phyloP scores from a whole-genome alignment of 352 stramenopile species.

The Globisporangium emineosum region DNA sequence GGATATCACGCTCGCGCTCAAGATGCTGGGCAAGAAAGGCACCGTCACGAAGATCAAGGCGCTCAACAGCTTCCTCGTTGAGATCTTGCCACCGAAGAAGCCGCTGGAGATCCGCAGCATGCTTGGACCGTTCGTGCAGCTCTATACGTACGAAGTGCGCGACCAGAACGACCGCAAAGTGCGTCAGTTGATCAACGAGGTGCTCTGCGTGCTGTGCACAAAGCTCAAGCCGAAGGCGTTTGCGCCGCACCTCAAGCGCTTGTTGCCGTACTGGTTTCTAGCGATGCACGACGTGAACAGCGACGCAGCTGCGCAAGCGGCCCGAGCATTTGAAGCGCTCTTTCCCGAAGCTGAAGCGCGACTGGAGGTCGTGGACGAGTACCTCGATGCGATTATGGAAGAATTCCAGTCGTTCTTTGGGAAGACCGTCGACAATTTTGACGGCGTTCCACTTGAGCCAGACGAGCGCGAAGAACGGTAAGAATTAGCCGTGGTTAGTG shows the following conservation, averaged over 20 bases:
- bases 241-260: slow-evolving; percentile 55
- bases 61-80: slow-evolving; percentile 50
- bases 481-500: background rate
- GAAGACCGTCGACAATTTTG: slow-evolving; percentile 58
- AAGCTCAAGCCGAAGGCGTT: slow-evolving; percentile 78
- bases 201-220: slow-evolving; percentile 46
- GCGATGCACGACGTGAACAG: slow-evolving; percentile 75
- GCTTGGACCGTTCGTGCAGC: slow-evolving; percentile 72
- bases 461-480: slow-evolving; percentile 77
- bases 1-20: slow-evolving; percentile 73
- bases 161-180: slow-evolving; percentile 85
- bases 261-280: slow-evolving; percentile 78
- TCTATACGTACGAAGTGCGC: slow-evolving; percentile 78
- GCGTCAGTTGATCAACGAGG: slow-evolving; percentile 70
- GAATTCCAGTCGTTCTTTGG: slow-evolving; percentile 63
- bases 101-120: slow-evolving; percentile 59
- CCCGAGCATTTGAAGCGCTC: slow-evolving; percentile 49
- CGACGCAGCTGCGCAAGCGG: slow-evolving; percentile 50
- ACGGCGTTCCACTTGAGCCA: slow-evolving; percentile 48
- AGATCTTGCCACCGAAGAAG: slow-evolving; percentile 61
- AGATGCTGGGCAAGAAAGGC: slow-evolving; percentile 85
- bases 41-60: slow-evolving; percentile 81
- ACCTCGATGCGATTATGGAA: slow-evolving; percentile 47
- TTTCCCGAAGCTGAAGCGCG: slow-evolving; percentile 36
- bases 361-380: slow-evolving; percentile 33